These are phyloP conservation scores for Tylopilus sp. DNA, from an alignment of 1,284 basidiomycete genomes.

Conservation along the genomic window DNA sequence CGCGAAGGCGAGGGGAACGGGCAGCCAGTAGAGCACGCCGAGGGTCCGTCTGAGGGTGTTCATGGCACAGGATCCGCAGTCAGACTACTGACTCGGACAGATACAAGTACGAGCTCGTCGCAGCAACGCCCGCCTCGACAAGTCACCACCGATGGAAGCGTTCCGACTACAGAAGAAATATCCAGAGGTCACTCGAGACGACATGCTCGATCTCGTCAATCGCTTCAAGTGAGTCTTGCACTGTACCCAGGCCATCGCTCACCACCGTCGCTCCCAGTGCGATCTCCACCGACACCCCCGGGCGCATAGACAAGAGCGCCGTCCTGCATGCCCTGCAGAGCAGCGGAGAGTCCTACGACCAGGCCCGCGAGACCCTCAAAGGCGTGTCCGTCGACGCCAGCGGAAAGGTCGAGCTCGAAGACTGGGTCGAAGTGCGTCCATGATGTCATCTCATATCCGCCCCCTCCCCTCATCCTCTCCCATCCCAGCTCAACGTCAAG, in stretches of 20 bases:
- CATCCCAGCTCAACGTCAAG: slow-evolving; percentile 71
- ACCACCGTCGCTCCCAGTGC: slow-evolving; percentile 43
- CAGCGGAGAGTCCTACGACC: slow-evolving; percentile 86
- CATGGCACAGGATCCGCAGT: slow-evolving; percentile 12
- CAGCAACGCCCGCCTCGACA: slow-evolving; percentile 5
- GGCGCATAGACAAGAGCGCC: slow-evolving; percentile 76
- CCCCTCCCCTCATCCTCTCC: slow-evolving; percentile 17
- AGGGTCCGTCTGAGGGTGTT: slow-evolving; percentile 15
- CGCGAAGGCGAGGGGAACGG: slow-evolving; percentile 46
- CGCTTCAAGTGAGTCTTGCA: slow-evolving; percentile 78
- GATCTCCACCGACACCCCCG: slow-evolving; percentile 81
- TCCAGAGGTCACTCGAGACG: slow-evolving; percentile 85
- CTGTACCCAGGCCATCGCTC: background rate
- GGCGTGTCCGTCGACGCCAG: slow-evolving; percentile 90
- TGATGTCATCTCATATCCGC: slow-evolving; percentile 15
- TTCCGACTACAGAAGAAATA: slow-evolving; percentile 90
- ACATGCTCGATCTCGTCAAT: slow-evolving; percentile 89
- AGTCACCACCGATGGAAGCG: slow-evolving; percentile 69
- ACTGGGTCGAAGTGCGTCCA: slow-evolving; percentile 84
- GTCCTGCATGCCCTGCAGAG: slow-evolving; percentile 75
- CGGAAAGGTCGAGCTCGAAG: slow-evolving; percentile 94
- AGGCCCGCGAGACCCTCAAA: slow-evolving; percentile 88
- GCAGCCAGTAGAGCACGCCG: slow-evolving; percentile 52
- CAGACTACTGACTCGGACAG: no score
- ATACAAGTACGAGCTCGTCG: background rate